A percentile compares a stretch with the other conserved stretches of the same genome.
Evolutionary conservation across 441 rosid species (phyloP).

Genomic region (Aquilaria agallochum): DNA sequence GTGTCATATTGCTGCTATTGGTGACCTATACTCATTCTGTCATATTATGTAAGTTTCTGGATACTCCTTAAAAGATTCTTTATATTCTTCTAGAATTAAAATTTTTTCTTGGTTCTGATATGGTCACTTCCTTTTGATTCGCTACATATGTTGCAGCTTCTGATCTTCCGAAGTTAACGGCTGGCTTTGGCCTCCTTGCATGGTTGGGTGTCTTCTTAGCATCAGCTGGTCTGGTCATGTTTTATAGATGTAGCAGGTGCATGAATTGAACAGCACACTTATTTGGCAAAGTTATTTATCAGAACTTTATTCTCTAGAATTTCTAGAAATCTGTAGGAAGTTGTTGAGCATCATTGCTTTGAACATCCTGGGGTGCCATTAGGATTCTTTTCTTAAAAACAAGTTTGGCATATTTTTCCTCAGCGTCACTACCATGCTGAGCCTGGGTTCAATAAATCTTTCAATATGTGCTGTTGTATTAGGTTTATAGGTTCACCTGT

Average conservation of each 20-base stretch:
- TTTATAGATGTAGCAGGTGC: slow-evolving; percentile 94
- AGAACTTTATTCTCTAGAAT: too few relatives aligned
- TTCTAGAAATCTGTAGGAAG: too few relatives aligned
- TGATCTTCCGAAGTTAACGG: slow-evolving; percentile 68
- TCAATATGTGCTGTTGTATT: too few relatives aligned
- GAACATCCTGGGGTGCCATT: too few relatives aligned
- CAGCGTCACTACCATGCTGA: too few relatives aligned
- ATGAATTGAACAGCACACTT: neutral
- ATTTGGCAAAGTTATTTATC: too few relatives aligned
- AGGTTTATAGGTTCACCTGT: too few relatives aligned
- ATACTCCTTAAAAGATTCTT: slow-evolving; percentile 12
- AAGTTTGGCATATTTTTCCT: too few relatives aligned
- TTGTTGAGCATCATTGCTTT: too few relatives aligned
- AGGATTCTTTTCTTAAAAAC: too few relatives aligned
- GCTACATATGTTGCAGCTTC: slow-evolving; percentile 49
- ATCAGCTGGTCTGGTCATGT: slow-evolving; percentile 65
- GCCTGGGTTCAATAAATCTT: too few relatives aligned
- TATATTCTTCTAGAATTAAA: slow-evolving; percentile 13
- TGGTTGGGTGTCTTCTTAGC: slow-evolving; percentile 88
- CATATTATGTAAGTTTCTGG: slow-evolving; percentile 48
- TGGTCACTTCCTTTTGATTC: neutral
- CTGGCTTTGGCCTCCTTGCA: slow-evolving; percentile 77
- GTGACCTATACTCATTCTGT: slow-evolving; percentile 63
- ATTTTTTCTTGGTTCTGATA: slow-evolving; percentile 2
- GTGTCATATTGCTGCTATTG: slow-evolving; percentile 54